Conservation (phyloP, 2,329 filamentous ascomycete genomes). For the Trichoderma sp. region DNA sequence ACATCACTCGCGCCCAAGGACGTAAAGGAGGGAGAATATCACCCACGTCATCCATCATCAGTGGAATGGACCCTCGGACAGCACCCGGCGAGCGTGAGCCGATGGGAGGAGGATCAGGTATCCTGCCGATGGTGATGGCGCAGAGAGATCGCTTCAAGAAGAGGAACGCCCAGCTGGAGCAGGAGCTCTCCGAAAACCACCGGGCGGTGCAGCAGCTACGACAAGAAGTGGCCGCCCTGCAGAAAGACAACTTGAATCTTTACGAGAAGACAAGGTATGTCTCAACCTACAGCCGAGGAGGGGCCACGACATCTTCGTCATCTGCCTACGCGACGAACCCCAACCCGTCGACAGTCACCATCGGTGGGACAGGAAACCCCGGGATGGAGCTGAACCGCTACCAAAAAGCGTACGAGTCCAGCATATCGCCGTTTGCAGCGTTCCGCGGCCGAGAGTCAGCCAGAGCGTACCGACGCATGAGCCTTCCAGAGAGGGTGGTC, state of each 20-base stretch:
- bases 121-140: constrained; percentile 96
- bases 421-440: constrained; percentile 91
- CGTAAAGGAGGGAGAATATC: constrained; percentile 72
- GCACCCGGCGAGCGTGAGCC: constrained; percentile 57
- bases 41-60: constrained; percentile 97
- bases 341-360: constrained; percentile 70
- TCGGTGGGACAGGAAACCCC: constrained; percentile 57
- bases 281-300: constrained; percentile 82
- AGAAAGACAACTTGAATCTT: constrained; percentile 92
- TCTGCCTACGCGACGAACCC: constrained; percentile 71
- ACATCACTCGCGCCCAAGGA: constrained; percentile 66
- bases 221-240: constrained; percentile 86
- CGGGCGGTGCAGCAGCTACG: constrained; percentile 80
- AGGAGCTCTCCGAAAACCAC: constrained; percentile 83
- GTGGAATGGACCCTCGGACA: constrained; percentile 78
- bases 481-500: constrained; percentile 82
- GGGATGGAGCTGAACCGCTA: constrained; percentile 80
- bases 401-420: constrained; percentile 88
- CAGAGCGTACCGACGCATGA: constrained; percentile 90
- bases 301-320: constrained; percentile 59
- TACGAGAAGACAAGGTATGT: constrained; percentile 98
- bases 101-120: constrained; percentile 76
- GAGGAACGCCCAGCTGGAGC: constrained; percentile 86
- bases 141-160: constrained; percentile 98
- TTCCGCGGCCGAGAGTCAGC: constrained; percentile 93